phyloP scores from a whole-genome alignment of 305 asterid species.

The Andrographis paniculata region DNA sequence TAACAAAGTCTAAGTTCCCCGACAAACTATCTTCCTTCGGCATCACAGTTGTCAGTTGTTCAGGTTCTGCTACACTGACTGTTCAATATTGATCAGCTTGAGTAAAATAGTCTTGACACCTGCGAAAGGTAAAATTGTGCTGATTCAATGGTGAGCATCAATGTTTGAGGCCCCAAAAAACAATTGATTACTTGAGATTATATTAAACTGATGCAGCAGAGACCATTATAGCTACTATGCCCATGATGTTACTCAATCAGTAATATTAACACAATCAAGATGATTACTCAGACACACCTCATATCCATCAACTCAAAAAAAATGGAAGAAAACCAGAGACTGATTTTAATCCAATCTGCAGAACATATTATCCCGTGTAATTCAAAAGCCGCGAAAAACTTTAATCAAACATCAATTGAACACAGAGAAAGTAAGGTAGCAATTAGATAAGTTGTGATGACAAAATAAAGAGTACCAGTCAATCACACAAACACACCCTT shows the following conservation, averaged over 20 bases:
- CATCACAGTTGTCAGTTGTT: conserved; percentile 3
- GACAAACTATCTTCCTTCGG: not conserved
- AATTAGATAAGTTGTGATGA: conserved; percentile 15
- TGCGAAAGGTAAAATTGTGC: conserved; percentile 28
- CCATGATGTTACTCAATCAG: conserved; percentile 9
- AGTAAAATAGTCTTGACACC: conserved; percentile 26
- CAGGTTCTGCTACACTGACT: conserved; percentile 27
- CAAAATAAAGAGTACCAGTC: conserved; percentile 21
- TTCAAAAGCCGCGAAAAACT: conserved; percentile 5
- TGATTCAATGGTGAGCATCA: conserved; percentile 21
- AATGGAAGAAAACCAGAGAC: not conserved
- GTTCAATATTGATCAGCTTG: conserved; percentile 23
- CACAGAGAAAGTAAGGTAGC: conserved; percentile 1
- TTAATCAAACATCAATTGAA: conserved; percentile 16
- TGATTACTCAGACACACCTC: not conserved
- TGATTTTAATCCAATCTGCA: conserved; percentile 7
- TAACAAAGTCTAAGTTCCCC: conserved; percentile 20
- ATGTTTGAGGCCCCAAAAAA: no score
- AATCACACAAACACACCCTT: conserved; percentile 26
- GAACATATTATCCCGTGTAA: not conserved
- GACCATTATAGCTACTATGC: conserved; percentile 11
- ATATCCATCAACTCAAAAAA: conserved; percentile 7
- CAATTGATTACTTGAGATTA: not conserved
- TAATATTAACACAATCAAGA: not conserved
- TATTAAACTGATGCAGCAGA: conserved; percentile 8